Percentiles rank a stretch among this genome's conserved stretches.
Evolutionary conservation across 2,329 filamentous ascomycete genomes (phyloP).

Genomic region (Fusarium buharicum): DNA sequence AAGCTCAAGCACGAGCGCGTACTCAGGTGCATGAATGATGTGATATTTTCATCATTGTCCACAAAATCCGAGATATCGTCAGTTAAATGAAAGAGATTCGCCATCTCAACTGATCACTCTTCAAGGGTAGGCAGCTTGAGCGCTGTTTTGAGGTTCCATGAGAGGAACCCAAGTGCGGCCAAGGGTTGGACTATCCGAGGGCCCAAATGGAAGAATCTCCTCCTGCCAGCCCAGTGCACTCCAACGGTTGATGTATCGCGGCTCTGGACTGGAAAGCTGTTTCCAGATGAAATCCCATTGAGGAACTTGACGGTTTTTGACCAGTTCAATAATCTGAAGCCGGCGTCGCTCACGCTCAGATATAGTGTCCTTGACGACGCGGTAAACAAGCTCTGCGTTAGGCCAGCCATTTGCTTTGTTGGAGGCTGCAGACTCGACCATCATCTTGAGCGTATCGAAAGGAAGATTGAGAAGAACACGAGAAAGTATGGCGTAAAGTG

Average conservation of each 20-base stretch:
- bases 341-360: conserved; percentile 68
- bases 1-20: conserved; percentile 8
- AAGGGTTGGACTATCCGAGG: conserved; percentile 56
- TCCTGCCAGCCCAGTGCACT: conserved; percentile 63
- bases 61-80: conserved; percentile 34
- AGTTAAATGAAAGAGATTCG: conserved; percentile 26
- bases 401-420: conserved; percentile 63
- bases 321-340: conserved; percentile 56
- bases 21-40: conserved; percentile 15
- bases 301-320: conserved; percentile 51
- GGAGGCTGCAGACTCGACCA: conserved; percentile 69
- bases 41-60: conserved; percentile 39
- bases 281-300: conserved; percentile 51
- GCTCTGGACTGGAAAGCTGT: conserved; percentile 53
- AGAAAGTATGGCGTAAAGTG: conserved; percentile 65
- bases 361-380: conserved; percentile 62
- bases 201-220: conserved; percentile 51
- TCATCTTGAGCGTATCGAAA: conserved; percentile 70
- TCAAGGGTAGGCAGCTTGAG: conserved; percentile 50
- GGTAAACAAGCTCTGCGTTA: conserved; percentile 58
- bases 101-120: conserved; percentile 17
- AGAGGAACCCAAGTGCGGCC: conserved; percentile 59
- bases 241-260: conserved; percentile 56
- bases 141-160: conserved; percentile 36
- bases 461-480: conserved; percentile 76